Evolutionary conservation across 2,329 filamentous ascomycete species (phyloP).

Genomic region (Rhynchosporium secalis): DNA sequence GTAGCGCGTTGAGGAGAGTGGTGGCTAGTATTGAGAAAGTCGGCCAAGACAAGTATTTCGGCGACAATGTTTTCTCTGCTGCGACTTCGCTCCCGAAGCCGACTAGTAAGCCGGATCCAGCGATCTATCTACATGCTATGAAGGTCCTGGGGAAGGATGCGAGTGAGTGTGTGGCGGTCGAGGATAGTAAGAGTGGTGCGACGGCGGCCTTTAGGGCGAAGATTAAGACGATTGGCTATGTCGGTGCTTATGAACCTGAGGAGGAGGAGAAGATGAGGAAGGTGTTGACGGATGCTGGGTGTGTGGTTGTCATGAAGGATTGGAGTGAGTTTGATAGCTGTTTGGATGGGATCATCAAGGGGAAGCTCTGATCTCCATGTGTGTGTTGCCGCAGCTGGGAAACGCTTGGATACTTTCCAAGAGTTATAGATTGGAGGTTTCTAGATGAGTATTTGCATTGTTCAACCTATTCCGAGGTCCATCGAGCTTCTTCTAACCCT

Average conservation of each 20-base stretch:
- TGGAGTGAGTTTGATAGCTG: constrained; percentile 53
- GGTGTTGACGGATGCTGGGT: constrained; percentile 60
- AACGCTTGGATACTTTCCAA: not conserved
- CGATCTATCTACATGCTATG: constrained; percentile 80
- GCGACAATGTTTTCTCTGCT: constrained; percentile 76
- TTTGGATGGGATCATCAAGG: constrained; percentile 33
- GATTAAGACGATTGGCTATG: constrained; percentile 82
- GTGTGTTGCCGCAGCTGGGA: not conserved
- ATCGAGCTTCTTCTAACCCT: no score
- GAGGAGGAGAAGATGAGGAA: constrained; percentile 66
- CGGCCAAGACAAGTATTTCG: constrained; percentile 77
- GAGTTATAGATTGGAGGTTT: no score
- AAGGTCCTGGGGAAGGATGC: constrained; percentile 70
- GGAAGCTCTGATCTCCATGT: constrained; percentile 21
- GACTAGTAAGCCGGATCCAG: constrained; percentile 89
- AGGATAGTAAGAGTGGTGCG: constrained; percentile 86
- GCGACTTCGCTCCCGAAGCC: constrained; percentile 75
- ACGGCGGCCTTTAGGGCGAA: constrained; percentile 74
- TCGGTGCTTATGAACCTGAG: constrained; percentile 66
- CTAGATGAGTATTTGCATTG: no score
- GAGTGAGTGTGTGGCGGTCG: constrained; percentile 74
- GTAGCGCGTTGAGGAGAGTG: constrained; percentile 76
- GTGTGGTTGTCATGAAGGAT: constrained; percentile 60
- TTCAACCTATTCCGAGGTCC: no score
- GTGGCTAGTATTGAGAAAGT: constrained; percentile 77